Evolutionary conservation across 176 grass and related monocot genomes (phyloP).

Genomic region (Phoenix dactylifera): DNA sequence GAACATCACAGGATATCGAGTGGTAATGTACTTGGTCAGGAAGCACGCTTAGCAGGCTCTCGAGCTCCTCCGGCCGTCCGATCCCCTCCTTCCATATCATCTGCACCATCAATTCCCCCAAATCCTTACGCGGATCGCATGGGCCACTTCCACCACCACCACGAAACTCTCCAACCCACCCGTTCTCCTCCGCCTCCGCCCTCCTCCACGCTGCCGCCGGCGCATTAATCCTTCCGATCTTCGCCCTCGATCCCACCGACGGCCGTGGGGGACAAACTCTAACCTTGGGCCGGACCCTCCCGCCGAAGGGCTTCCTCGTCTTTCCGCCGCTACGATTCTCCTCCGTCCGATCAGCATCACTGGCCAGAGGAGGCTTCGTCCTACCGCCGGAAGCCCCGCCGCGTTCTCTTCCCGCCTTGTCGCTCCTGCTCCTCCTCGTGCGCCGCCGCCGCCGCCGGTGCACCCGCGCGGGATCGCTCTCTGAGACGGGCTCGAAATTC

Average conservation of each 20-base stretch:
- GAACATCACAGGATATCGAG: too few relatives aligned
- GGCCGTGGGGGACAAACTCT: conserved; percentile 27
- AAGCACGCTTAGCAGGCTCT: conserved; percentile 75
- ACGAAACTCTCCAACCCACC: conserved; percentile 56
- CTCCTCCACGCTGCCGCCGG: not conserved
- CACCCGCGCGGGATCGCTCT: conserved; percentile 20
- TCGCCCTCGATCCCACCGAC: not conserved
- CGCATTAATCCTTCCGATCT: too few relatives aligned
- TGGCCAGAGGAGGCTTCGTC: not conserved
- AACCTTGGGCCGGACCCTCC: conserved; percentile 19
- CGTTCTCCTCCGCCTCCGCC: conserved; percentile 5
- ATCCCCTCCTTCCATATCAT: conserved; percentile 74
- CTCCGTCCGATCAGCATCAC: not conserved
- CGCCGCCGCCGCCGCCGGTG: conserved; percentile 16
- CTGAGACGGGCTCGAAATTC: too few relatives aligned
- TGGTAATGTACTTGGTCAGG: conserved; percentile 6
- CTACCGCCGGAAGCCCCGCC: not conserved
- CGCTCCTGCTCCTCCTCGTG: not conserved
- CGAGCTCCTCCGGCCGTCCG: conserved; percentile 62
- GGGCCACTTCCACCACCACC: conserved; percentile 53
- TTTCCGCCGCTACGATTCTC: too few relatives aligned
- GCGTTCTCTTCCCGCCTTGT: not conserved
- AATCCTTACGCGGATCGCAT: conserved; percentile 60
- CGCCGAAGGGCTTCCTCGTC: conserved; percentile 30
- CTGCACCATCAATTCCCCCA: conserved; percentile 72